phyloP scores from a whole-genome alignment of 2,329 filamentous ascomycete genomes.

The Zymoseptoria passerinii region DNA sequence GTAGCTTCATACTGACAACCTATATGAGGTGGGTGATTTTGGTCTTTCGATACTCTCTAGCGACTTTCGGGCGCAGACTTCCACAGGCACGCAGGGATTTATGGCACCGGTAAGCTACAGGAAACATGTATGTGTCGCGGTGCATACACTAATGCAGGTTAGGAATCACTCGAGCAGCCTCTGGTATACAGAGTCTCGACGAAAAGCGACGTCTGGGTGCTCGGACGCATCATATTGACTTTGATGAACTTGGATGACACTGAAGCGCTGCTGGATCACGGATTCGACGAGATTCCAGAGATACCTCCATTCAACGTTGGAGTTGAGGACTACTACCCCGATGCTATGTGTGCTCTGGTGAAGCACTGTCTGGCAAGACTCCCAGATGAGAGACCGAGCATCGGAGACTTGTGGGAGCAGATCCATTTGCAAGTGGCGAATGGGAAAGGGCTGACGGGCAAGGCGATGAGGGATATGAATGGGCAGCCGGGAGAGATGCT shows the following conservation, averaged over 20 bases:
- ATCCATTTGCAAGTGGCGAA: background rate
- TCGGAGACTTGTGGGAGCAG: background rate
- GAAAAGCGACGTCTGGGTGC: constrained; percentile 2
- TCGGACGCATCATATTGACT: constrained; percentile 2
- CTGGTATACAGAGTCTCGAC: background rate
- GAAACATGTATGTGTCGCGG: too few species aligned
- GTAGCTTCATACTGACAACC: background rate
- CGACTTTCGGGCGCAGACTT: background rate
- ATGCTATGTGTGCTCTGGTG: background rate
- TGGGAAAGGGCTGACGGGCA: background rate
- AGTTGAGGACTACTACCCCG: background rate
- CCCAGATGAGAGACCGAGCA: background rate
- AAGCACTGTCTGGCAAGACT: background rate
- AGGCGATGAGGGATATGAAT: background rate
- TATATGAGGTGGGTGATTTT: background rate
- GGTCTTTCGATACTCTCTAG: background rate
- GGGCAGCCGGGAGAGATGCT: background rate
- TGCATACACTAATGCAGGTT: background rate
- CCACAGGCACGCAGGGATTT: background rate
- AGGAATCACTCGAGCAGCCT: background rate
- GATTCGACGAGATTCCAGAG: background rate
- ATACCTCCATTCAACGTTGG: background rate
- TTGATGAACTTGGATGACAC: constrained; percentile 4
- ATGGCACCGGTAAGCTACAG: background rate
- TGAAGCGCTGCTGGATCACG: background rate